Percentiles rank a stretch among this genome's conserved stretches.
Evolutionary conservation across 257 asterid genomes (phyloP).

Genomic region (Solanum bulbocastanum): DNA sequence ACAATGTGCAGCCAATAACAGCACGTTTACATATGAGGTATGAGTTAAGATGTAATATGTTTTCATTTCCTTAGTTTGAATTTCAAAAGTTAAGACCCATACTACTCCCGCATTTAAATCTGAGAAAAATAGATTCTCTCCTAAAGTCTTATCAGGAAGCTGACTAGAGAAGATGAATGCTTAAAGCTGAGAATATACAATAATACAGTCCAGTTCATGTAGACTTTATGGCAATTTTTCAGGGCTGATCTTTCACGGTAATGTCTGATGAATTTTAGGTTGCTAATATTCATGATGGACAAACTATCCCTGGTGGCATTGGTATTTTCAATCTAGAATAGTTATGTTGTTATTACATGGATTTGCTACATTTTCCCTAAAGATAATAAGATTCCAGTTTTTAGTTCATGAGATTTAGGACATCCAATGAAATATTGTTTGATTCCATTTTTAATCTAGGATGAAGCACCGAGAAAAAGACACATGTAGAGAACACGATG

Average conservation of each 20-base stretch:
- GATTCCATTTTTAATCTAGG: neutral
- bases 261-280: no score
- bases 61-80: neutral
- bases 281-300: neutral
- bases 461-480: neutral
- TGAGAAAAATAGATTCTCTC: neutral
- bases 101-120: neutral
- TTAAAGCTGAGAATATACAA: neutral
- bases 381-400: neutral
- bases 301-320: neutral
- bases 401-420: neutral
- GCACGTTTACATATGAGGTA: conserved; percentile 85
- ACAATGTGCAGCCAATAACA: conserved; percentile 63
- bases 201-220: neutral
- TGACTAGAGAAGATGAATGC: neutral
- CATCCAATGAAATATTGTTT: neutral
- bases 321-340: neutral
- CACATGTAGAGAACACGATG: neutral
- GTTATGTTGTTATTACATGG: neutral
- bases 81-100: neutral
- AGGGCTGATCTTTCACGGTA: neutral
- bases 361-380: neutral
- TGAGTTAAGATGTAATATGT: neutral
- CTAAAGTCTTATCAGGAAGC: neutral
- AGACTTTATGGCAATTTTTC: neutral